A percentile compares a stretch with the other conserved stretches of the same genome.
Conservation (phyloP, 192 early-diverging fungal genomes). For the Radiomyces spectabilis region DNA sequence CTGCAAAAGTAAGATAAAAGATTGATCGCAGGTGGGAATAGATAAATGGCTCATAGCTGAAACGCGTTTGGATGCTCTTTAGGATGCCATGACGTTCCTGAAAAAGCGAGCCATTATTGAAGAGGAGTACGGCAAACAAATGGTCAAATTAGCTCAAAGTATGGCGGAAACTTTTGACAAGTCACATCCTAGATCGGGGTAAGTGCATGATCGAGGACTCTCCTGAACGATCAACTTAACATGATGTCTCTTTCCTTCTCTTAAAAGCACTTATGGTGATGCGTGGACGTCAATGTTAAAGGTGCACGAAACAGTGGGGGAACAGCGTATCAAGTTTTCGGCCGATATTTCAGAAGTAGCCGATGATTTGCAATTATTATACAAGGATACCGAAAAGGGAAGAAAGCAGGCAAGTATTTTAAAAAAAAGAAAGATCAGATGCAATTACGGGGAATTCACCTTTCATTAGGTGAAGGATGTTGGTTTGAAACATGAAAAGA, state of each 20-base stretch:
- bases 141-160: conserved; percentile 68
- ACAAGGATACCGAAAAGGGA: conserved; percentile 70
- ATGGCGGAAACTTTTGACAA: conserved; percentile 50
- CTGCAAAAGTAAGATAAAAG: conserved; percentile 51
- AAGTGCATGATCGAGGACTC: conserved; percentile 3
- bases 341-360: conserved; percentile 60
- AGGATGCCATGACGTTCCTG: conserved; percentile 74
- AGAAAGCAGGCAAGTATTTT: conserved; percentile 58
- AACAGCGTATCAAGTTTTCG: conserved; percentile 72
- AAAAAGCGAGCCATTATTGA: conserved; percentile 87
- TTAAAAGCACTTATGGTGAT: conserved; percentile 55
- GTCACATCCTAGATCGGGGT: conserved; percentile 46
- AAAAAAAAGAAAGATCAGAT: neutral
- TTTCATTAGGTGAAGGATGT: conserved; percentile 65
- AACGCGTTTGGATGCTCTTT: too few species aligned
- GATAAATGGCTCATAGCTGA: too few species aligned
- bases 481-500: conserved; percentile 64
- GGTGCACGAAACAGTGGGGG: conserved; percentile 76
- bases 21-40: too few species aligned
- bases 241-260: neutral
- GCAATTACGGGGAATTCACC: neutral
- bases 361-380: conserved; percentile 65
- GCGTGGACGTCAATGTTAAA: conserved; percentile 67
- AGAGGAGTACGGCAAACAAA: conserved; percentile 78
- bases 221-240: too few species aligned